Evolutionary conservation across 345 rosid genomes (phyloP).

Genomic region (Heritiera fomes): DNA sequence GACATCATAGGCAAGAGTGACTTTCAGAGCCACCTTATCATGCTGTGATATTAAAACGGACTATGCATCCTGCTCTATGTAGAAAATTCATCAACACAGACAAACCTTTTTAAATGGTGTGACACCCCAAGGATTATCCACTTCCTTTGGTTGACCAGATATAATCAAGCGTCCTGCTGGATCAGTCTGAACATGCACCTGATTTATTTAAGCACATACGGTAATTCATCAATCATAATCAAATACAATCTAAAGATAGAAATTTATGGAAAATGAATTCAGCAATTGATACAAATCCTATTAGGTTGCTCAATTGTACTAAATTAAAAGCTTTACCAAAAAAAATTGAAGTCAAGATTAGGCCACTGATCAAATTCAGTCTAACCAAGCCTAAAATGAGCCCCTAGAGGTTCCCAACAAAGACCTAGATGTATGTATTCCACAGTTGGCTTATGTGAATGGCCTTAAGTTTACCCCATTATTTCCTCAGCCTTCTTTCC

Average conservation of each 20-base stretch:
- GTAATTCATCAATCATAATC: neutral
- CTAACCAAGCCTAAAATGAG: neutral
- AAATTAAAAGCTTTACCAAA: neutral
- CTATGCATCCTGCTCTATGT: neutral
- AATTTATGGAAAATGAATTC: neutral
- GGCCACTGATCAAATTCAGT: neutral
- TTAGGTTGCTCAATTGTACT: neutral
- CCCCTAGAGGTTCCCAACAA: neutral
- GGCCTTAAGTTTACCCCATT: neutral
- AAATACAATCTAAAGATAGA: neutral
- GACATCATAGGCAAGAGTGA: neutral
- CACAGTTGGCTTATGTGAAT: neutral
- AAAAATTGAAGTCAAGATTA: neutral
- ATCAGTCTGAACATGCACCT: constrained; percentile 80
- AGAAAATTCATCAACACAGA: constrained; percentile 5
- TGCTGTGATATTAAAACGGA: neutral
- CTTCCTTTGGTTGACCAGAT: constrained; percentile 65
- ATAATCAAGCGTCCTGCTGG: constrained; percentile 71
- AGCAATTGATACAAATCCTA: constrained; percentile 6
- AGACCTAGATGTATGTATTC: neutral
- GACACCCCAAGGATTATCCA: constrained; percentile 74
- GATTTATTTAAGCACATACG: constrained; percentile 13
- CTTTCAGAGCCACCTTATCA: neutral
- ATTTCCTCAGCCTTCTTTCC: neutral
- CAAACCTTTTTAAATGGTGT: constrained; percentile 69